phyloP scores from a whole-genome alignment of 768 basidiomycete genomes.

The Saitozyma podzolica region DNA sequence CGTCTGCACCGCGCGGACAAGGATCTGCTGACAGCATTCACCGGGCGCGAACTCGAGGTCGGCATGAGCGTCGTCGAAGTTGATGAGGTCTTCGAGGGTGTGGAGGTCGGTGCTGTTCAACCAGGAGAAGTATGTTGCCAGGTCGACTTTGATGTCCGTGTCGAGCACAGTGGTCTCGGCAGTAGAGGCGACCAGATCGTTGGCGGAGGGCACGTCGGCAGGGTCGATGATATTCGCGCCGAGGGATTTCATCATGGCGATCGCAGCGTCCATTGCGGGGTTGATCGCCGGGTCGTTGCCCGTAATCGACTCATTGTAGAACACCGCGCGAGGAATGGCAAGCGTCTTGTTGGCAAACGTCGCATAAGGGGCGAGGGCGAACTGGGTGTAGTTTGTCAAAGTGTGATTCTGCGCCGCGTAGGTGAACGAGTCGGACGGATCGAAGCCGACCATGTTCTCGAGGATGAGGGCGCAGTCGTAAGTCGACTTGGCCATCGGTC shows the following conservation, averaged over 20 bases:
- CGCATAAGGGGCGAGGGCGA: slow-evolving; percentile 14
- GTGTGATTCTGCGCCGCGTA: slow-evolving; percentile 9
- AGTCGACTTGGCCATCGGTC: slow-evolving; percentile 26
- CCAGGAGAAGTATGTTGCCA: slow-evolving; percentile 27
- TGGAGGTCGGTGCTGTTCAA: slow-evolving; percentile 13
- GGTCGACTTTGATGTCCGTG: slow-evolving; percentile 36
- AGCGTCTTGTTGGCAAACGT: slow-evolving; percentile 25
- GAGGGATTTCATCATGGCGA: slow-evolving; percentile 15
- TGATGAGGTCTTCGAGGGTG: slow-evolving; percentile 32
- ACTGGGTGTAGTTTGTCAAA: slow-evolving; percentile 21
- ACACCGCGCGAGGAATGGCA: slow-evolving; percentile 24
- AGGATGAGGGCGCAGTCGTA: slow-evolving; percentile 23
- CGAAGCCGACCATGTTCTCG: slow-evolving; percentile 29
- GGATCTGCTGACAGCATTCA: slow-evolving; percentile 41
- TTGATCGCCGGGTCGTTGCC: slow-evolving; percentile 18
- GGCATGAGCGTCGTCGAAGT: slow-evolving; percentile 37
- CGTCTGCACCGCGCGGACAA: slow-evolving; percentile 25
- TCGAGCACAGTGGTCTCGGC: slow-evolving; percentile 26
- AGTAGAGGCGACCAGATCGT: slow-evolving; percentile 13
- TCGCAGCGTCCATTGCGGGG: slow-evolving; percentile 19
- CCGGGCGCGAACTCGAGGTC: slow-evolving; percentile 33
- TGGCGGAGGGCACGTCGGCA: slow-evolving; percentile 20
- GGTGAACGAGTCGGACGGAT: slow-evolving; percentile 17
- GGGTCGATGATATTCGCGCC: slow-evolving; percentile 25
- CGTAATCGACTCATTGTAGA: slow-evolving; percentile 17